A percentile compares a stretch with the other conserved stretches of the same genome.
Conservation (phyloP, 495 filamentous ascomycete genomes). For the Parathielavia hyrcaniae region DNA sequence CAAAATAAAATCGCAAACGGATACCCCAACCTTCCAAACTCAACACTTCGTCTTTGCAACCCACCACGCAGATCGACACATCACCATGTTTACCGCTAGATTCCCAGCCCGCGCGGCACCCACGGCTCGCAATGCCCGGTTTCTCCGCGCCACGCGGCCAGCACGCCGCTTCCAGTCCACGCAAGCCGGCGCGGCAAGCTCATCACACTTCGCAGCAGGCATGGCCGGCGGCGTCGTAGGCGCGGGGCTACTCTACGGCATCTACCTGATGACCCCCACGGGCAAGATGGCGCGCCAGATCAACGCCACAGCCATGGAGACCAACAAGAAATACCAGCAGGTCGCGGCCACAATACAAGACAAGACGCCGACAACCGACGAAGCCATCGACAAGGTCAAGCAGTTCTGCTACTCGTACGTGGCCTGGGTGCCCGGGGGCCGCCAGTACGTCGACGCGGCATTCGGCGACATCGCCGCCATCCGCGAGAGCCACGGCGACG, state of each 20-base stretch:
- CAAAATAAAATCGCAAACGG: too few species aligned
- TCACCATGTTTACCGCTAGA: not conserved
- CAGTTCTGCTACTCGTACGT: conserved; percentile 55
- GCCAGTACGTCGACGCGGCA: conserved; percentile 51
- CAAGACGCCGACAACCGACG: conserved; percentile 51
- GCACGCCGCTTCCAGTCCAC: conserved; percentile 12
- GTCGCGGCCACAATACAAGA: conserved; percentile 47
- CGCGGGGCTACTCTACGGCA: conserved; percentile 38
- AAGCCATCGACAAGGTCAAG: conserved; percentile 52
- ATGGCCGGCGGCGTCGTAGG: conserved; percentile 41
- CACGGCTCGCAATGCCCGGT: not conserved
- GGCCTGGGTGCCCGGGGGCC: conserved; percentile 60
- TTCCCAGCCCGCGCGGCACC: not conserved
- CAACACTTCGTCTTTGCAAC: too few species aligned
- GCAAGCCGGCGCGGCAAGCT: conserved; percentile 24
- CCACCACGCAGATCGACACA: not conserved
- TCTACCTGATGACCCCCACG: conserved; percentile 55
- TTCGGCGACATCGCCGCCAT: conserved; percentile 60
- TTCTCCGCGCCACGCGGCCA: not conserved
- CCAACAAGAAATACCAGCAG: conserved; percentile 48
- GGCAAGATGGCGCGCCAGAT: conserved; percentile 38
- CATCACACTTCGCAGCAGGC: conserved; percentile 47
- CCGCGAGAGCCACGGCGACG: conserved; percentile 51
- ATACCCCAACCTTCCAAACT: too few species aligned
- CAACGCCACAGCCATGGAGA: conserved; percentile 46